Evolutionary conservation across 805 yeast genomes (phyloP).

Genomic region (Candida piceae): DNA sequence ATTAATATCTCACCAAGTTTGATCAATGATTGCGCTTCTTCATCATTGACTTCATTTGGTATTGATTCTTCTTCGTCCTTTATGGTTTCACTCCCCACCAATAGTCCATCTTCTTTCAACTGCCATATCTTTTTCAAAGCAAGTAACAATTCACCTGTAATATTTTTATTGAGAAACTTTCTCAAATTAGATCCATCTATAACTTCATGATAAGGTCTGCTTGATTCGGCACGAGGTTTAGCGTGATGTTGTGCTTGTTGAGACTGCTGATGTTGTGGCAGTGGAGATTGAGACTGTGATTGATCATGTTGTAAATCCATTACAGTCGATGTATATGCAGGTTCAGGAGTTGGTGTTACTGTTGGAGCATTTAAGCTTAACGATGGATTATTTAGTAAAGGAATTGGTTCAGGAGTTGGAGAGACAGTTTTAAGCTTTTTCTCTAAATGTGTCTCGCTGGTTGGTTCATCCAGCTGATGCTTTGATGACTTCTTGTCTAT

Average conservation of each 20-base stretch:
- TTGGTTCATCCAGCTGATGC: neutral
- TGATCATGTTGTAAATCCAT: neutral
- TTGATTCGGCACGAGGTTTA: constrained; percentile 13
- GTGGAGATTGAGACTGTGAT: constrained; percentile 1
- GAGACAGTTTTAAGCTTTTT: constrained; percentile 17
- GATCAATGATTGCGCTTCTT: constrained; percentile 14
- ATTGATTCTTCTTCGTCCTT: neutral
- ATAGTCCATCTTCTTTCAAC: constrained; percentile 18
- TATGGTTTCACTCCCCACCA: neutral
- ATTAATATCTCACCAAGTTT: constrained; percentile 18
- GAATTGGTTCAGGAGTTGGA: constrained; percentile 5
- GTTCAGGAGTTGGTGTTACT: neutral
- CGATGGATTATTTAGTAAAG: constrained; percentile 2
- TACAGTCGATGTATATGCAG: neutral
- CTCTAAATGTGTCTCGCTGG: neutral
- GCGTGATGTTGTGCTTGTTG: constrained; percentile 2
- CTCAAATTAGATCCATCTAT: constrained; percentile 53
- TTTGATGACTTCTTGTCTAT: neutral
- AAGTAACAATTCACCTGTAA: constrained; percentile 40
- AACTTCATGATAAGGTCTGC: constrained; percentile 31
- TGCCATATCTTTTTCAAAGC: constrained; percentile 34
- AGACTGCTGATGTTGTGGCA: neutral
- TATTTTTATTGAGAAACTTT: constrained; percentile 42
- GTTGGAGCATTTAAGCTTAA: neutral
- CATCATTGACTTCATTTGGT: neutral